Base-by-base conservation (phyloP, 140 eudicot species). In the Stevia rebaudiana region DNA sequence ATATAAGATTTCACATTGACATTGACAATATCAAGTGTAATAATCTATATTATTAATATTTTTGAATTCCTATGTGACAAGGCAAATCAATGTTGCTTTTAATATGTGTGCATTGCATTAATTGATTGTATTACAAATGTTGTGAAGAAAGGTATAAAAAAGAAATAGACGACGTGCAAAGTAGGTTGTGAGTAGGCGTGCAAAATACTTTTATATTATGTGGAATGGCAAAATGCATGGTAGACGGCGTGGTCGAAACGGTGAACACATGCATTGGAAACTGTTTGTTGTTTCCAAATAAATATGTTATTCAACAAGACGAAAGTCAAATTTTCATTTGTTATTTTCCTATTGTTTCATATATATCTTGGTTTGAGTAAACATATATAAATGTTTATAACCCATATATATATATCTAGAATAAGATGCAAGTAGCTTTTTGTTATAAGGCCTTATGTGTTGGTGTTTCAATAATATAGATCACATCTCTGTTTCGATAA, bases 191-290 rank as follows among this genome's bases (percentile, higher is more conserved):
- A 80, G 70, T 22, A 66, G 23, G 68, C 55, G 84, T 77, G 87
- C 78, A 67, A 53, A 36, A 36, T 19, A 68, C 11, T 6, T 36
- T 0, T 24, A 71, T 69, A 52, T 59, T 22, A 31, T 51, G 69
- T 55, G 43, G 63, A 22, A 76, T 55, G 76, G 73, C 68, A 79
- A 58, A 55, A 75, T 66, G 72, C 84, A 74, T 89, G 69, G 82
- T 54, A 63, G 86, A 72, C 83, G 63, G 86, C 98, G 96, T 92
- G 95, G 98, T 92, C 96, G 85, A 77, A 71, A 85, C 95, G 98
- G 86, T 67, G 96, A 83, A 91, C 95, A 87, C 57, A 44, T 54
- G 74, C 88, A 56, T 82, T 64, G 84, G 80, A 61, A 86, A 75
- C 49, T 47, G 67, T 23, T 30, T 19, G 31, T 71, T 63, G 40